Evolutionary conservation across 106 monocot genomes (phyloP), one percentile per base, ranked within the genome.

Genomic region (Acorus gramineus): DNA sequence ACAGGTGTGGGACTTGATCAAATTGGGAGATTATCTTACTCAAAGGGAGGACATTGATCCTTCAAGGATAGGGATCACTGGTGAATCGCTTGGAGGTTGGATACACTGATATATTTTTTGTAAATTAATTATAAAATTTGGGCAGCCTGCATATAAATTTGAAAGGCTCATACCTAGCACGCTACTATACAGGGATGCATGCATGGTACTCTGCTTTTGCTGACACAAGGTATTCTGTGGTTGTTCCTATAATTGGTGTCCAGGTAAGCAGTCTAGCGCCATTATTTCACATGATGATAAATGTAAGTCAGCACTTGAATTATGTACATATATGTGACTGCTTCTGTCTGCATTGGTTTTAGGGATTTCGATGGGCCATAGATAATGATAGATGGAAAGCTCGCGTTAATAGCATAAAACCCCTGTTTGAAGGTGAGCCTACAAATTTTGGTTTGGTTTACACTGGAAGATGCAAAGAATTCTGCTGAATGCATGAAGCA

Each of bases 31-130:
- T 61, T 92, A 98, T 78, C 85, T 98, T 50, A 64, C 65, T 28
- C 78, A 87, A 49, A 83, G 96, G 67, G 81, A 77, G 71, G 96
- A 92, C 65, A 63, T 98, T 53, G 87, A 98, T 78, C 74, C 88
- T 69, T 61, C 44, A 52, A 78, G 79, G 53, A 98, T 98, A 57
- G 96, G 96, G 54, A 89, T 98, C 47, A 92, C 85, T 49, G 96
- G 96, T 66, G 96, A 92, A 84, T 98, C 91, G 48, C 80, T 98
- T 74, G 96, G 96, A 92, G 96, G 96, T 90, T 75, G 47, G 51
- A 53, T 50, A 54, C 9, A 55, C 9, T 6, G 58, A 53, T 13
- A 4, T 51, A 7, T 8, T 46, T 46, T 56, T 13, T 46, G 6
- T 4, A 5, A 43, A 14, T 53, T 66, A 4, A 52, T 14, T 46